phyloP scores from a whole-genome alignment of 2,329 filamentous ascomycete species.

The Ophiocordyceps polyrhachis-furcata region DNA sequence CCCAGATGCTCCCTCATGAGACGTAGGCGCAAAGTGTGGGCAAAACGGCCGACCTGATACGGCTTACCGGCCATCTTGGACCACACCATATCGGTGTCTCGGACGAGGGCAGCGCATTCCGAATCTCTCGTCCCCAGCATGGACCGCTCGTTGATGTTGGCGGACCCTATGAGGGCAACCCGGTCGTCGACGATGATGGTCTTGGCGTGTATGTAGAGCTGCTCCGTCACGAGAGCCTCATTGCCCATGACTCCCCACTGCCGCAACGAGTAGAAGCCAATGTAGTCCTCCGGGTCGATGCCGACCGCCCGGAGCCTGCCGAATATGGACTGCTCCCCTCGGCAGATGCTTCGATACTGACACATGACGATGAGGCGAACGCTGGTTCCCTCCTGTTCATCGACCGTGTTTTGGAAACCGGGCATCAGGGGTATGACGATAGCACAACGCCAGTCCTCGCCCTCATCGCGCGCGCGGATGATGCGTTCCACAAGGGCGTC shows the following conservation, averaged over 20 bases:
- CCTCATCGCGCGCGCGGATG: slow-evolving; percentile 62
- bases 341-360: slow-evolving; percentile 89
- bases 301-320: slow-evolving; percentile 59
- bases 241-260: slow-evolving; percentile 85
- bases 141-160: slow-evolving; percentile 96
- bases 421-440: slow-evolving; percentile 91
- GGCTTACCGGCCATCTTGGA: slow-evolving; percentile 82
- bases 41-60: slow-evolving; percentile 80
- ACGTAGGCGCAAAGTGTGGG: slow-evolving; percentile 79
- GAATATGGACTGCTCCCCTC: slow-evolving; percentile 83
- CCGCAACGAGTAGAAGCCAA: slow-evolving; percentile 82
- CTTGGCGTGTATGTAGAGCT: slow-evolving; percentile 96
- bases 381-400: slow-evolving; percentile 83
- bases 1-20: slow-evolving; percentile 94
- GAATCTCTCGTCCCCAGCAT: slow-evolving; percentile 87
- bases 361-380: slow-evolving; percentile 93
- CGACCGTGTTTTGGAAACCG: slow-evolving; percentile 95
- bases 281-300: slow-evolving; percentile 88
- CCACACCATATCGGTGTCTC: slow-evolving; percentile 82
- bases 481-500: slow-evolving; percentile 89
- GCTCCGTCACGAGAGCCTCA: slow-evolving; percentile 76
- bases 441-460: slow-evolving; percentile 77
- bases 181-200: slow-evolving; percentile 91
- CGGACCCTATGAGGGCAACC: slow-evolving; percentile 83
- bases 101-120: slow-evolving; percentile 74